Conservation (phyloP, 2,329 filamentous ascomycete species). For the Beauveria rudraprayagi region DNA sequence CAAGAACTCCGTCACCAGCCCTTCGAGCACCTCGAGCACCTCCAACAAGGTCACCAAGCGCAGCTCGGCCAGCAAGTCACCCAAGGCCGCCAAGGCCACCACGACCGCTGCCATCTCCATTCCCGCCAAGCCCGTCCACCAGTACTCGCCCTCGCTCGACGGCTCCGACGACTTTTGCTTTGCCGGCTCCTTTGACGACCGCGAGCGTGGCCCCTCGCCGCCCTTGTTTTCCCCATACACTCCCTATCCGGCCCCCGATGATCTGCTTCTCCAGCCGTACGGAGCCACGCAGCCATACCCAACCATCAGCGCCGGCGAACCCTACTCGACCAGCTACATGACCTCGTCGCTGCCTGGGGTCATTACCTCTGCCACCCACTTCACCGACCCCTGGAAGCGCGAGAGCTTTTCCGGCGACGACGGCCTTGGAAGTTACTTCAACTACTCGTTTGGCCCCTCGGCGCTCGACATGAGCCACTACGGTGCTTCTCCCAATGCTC, state of each 20-base stretch:
- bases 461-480: constrained; percentile 54
- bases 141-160: constrained; percentile 55
- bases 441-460: constrained; percentile 61
- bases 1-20: constrained; percentile 25
- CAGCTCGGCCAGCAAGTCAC: constrained; percentile 21
- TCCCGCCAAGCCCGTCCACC: constrained; percentile 36
- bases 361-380: constrained; percentile 57
- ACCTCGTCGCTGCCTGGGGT: constrained; percentile 45
- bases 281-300: constrained; percentile 45
- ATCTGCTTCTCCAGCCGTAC: constrained; percentile 53
- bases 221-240: constrained; percentile 57
- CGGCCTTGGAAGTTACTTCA: constrained; percentile 57
- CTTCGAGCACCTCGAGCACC: constrained; percentile 19
- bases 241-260: constrained; percentile 55
- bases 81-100: constrained; percentile 14
- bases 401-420: constrained; percentile 48
- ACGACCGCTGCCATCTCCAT: constrained; percentile 14
- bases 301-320: constrained; percentile 41
- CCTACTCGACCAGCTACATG: constrained; percentile 48
- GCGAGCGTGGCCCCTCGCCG: constrained; percentile 63
- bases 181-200: constrained; percentile 49
- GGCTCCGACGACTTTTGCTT: constrained; percentile 61
- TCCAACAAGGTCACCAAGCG: constrained; percentile 25
- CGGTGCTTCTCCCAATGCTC: constrained; percentile 58
- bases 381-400: constrained; percentile 58